Conservation (phyloP, 768 basidiomycete species). For the Mycena galopus region DNA sequence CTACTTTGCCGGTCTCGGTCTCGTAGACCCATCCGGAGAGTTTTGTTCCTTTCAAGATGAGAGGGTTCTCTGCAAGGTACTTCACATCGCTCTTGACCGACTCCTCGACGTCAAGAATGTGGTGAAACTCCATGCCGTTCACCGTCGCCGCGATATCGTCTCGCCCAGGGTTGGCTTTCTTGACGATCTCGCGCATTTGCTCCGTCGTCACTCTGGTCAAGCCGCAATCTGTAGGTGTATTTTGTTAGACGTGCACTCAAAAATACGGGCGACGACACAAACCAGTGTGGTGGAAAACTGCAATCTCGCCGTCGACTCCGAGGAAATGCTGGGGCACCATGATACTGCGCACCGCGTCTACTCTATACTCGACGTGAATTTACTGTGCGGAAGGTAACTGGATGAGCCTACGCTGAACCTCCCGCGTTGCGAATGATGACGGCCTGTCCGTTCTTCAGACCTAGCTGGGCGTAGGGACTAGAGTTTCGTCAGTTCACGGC, state of each 20-base stretch:
- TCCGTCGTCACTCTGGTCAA: conserved; percentile 62
- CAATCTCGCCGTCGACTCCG: conserved; percentile 59
- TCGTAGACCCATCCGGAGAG: conserved; percentile 67
- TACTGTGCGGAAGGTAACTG: background rate
- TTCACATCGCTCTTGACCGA: conserved; percentile 59
- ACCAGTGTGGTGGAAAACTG: conserved; percentile 63
- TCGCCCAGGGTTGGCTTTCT: conserved; percentile 41
- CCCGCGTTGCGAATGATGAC: conserved; percentile 69
- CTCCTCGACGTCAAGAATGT: conserved; percentile 55
- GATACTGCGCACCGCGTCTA: conserved; percentile 62
- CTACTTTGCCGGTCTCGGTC: conserved; percentile 66
- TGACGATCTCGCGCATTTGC: conserved; percentile 53
- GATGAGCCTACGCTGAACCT: conserved; percentile 56
- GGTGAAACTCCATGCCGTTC: conserved; percentile 57
- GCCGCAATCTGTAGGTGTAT: conserved; percentile 55
- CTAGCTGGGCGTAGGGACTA: conserved; percentile 59
- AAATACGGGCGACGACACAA: background rate
- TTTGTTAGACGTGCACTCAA: background rate
- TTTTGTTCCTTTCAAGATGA: conserved; percentile 54
- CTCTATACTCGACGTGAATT: conserved; percentile 43
- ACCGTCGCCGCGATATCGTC: conserved; percentile 43
- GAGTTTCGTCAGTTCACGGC: background rate
- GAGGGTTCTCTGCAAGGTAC: conserved; percentile 56
- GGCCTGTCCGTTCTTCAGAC: conserved; percentile 63
- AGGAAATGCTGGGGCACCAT: conserved; percentile 67